Evolutionary conservation across 306 rosid species (phyloP).

Genomic region (Elaeagnus macrophylla): DNA sequence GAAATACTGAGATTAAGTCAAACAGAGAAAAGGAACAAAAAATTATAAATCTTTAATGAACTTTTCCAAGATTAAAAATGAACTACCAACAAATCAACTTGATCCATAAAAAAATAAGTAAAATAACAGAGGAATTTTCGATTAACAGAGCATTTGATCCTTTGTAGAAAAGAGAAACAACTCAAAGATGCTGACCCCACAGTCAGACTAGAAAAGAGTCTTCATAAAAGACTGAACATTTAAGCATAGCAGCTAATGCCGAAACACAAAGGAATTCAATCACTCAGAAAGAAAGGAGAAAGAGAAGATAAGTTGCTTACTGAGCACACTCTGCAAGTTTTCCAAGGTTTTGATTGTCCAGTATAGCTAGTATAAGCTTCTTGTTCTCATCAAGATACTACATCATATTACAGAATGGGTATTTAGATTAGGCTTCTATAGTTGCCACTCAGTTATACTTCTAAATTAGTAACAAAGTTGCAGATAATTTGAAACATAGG

Average conservation of each 20-base stretch:
- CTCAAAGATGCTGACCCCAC: background rate
- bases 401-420: slow-evolving; percentile 16
- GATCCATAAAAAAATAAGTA: no score
- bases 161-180: background rate
- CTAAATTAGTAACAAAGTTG: no score
- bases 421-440: background rate
- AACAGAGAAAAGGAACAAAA: no score
- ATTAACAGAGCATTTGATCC: no score
- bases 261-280: slow-evolving; percentile 1
- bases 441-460: no score
- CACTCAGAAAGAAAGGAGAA: background rate
- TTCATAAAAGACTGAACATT: background rate
- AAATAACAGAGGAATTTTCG: no score
- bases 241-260: background rate
- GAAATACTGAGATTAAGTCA: no score
- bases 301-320: slow-evolving; percentile 38
- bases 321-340: slow-evolving; percentile 99
- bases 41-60: no score
- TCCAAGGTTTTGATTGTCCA: slow-evolving; percentile 95
- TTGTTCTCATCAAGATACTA: slow-evolving; percentile 98
- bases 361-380: slow-evolving; percentile 86
- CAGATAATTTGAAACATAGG: no score
- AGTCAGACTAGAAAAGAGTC: background rate
- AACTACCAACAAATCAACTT: no score
- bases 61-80: no score